phyloP scores from a whole-genome alignment of 2,329 filamentous ascomycete genomes.

The Trichoderma lentiforme region DNA sequence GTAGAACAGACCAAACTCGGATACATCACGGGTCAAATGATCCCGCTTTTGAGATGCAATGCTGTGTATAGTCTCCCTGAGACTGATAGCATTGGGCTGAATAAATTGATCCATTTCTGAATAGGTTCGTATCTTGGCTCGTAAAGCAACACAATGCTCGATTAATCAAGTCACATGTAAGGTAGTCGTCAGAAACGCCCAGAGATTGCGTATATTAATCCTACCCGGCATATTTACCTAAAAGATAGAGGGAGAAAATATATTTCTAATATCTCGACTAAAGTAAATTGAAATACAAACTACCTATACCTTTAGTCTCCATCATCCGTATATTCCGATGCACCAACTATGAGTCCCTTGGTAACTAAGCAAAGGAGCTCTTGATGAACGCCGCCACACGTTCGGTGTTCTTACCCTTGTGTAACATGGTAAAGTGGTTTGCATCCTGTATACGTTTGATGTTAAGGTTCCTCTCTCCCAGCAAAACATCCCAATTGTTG shows the following conservation, averaged over 20 bases:
- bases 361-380: background rate
- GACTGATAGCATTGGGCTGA: background rate
- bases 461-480: conserved; percentile 40
- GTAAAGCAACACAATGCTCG: background rate
- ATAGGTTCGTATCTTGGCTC: background rate
- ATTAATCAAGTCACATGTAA: background rate
- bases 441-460: conserved; percentile 34
- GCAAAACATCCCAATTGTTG: conserved; percentile 67
- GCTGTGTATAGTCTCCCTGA: background rate
- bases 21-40: background rate
- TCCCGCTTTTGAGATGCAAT: background rate
- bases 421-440: conserved; percentile 75
- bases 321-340: background rate
- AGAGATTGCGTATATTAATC: background rate
- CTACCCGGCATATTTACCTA: background rate
- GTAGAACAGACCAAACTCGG: background rate
- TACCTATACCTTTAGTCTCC: background rate
- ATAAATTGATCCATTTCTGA: background rate
- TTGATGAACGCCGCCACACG: conserved; percentile 3
- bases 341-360: background rate
- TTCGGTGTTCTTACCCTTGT: conserved; percentile 11
- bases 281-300: background rate
- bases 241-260: background rate
- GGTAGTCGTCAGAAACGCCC: background rate
- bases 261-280: background rate